Percentiles rank a stretch among this genome's conserved stretches.
phyloP scores from a whole-genome alignment of 306 rosid species.

The Abrus precatorius region DNA sequence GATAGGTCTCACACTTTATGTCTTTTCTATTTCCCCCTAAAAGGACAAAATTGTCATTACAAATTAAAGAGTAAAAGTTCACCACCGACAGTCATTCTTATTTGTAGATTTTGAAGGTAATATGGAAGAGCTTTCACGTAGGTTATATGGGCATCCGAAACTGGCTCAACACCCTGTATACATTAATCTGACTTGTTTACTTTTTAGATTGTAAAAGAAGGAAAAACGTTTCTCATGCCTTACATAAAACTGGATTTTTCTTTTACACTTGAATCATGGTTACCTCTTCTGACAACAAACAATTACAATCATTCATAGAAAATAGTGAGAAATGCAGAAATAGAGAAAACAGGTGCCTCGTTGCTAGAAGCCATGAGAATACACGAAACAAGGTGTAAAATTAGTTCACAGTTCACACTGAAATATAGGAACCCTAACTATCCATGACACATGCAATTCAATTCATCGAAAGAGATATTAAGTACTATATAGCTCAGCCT shows the following conservation, averaged over 20 bases:
- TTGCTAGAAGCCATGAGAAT: background rate
- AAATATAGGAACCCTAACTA: constrained; percentile 15
- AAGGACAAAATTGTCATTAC: background rate
- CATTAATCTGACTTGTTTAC: background rate
- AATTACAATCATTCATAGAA: background rate
- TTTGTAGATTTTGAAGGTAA: background rate
- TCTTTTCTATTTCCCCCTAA: background rate
- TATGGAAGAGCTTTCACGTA: background rate
- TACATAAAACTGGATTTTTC: background rate
- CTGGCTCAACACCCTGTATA: background rate
- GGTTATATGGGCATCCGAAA: background rate
- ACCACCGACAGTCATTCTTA: background rate
- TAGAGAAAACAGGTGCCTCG: background rate
- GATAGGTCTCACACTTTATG: background rate
- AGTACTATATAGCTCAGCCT: background rate
- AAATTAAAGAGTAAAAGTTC: constrained; percentile 1
- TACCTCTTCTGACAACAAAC: background rate
- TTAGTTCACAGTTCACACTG: background rate
- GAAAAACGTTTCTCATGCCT: background rate
- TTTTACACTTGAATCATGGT: background rate
- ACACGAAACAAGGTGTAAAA: background rate
- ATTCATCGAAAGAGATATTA: constrained; percentile 3
- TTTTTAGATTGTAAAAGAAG: background rate
- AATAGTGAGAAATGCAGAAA: background rate
- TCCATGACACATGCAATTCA: constrained; percentile 32